phyloP scores from a whole-genome alignment of 2,329 filamentous ascomycete genomes.

The Trichoderma sp. region DNA sequence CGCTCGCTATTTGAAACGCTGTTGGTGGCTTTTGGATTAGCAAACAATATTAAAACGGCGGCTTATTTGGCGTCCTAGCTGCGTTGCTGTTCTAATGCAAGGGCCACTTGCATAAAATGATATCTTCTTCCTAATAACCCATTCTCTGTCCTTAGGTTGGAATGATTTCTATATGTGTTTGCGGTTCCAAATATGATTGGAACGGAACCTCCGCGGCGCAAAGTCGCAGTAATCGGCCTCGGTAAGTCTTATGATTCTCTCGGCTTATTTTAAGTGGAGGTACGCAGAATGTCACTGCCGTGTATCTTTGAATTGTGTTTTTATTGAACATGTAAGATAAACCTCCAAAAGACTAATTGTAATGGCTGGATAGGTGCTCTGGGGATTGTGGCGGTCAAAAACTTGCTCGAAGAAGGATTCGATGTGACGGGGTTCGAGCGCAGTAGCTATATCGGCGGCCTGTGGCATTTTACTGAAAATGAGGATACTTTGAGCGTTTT shows the following conservation, averaged over 20 bases:
- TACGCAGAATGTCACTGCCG: neutral
- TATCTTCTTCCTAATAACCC: neutral
- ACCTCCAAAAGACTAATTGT: neutral
- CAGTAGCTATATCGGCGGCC: slow-evolving; percentile 46
- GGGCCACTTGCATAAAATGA: neutral
- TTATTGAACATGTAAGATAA: neutral
- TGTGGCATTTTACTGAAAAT: slow-evolving; percentile 48
- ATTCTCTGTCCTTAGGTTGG: neutral
- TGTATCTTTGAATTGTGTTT: neutral
- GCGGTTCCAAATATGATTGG: neutral
- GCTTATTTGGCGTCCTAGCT: neutral
- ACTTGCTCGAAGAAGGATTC: slow-evolving; percentile 50
- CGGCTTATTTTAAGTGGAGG: neutral
- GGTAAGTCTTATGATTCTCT: slow-evolving; percentile 31
- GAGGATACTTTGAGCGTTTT: slow-evolving; percentile 43
- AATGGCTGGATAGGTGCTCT: slow-evolving; percentile 38
- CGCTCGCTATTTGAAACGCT: neutral
- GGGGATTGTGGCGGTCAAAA: slow-evolving; percentile 48
- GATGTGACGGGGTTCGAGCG: slow-evolving; percentile 50
- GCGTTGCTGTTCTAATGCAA: neutral
- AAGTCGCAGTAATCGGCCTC: slow-evolving; percentile 38
- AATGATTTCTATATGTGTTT: neutral
- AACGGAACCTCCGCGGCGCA: neutral
- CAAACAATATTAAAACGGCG: neutral
- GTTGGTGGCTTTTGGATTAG: neutral